Conservation (phyloP, 345 rosid species). For the Acer yangbiense region DNA sequence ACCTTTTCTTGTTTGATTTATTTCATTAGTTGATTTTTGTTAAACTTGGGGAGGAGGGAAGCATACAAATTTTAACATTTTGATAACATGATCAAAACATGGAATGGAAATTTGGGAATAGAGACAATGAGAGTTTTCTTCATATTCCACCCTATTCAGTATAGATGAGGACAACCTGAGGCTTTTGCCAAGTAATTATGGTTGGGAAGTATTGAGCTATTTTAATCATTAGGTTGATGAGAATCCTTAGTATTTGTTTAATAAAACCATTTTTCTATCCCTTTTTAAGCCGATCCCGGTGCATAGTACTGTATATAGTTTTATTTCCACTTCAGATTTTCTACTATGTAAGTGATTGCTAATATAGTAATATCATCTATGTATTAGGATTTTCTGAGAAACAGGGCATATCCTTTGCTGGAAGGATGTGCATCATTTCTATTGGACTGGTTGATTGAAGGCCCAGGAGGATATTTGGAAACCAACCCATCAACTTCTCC, state of each 20-base stretch:
- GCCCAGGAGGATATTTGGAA: slow-evolving; percentile 70
- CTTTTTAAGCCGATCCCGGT: background rate
- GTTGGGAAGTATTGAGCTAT: background rate
- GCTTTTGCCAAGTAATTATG: background rate
- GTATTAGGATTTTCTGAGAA: slow-evolving; percentile 77
- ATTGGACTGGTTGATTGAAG: slow-evolving; percentile 90
- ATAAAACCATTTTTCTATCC: background rate
- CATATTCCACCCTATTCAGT: background rate
- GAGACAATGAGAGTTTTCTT: background rate
- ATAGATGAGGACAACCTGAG: background rate
- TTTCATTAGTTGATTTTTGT: background rate
- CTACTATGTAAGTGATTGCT: background rate
- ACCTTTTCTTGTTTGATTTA: background rate
- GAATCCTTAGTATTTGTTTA: background rate
- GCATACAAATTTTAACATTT: background rate
- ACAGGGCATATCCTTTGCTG: slow-evolving; percentile 78
- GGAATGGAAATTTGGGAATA: background rate
- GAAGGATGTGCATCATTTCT: slow-evolving; percentile 86
- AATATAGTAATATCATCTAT: slow-evolving; percentile 20
- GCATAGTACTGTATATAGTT: background rate
- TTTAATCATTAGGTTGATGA: background rate
- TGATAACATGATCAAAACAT: background rate
- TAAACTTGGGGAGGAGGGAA: slow-evolving; percentile 1
- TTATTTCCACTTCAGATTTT: background rate
- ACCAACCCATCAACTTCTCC: slow-evolving; percentile 99